Evolutionary conservation across 177 flowering plant species (phyloP), one percentile per base, ranked within the genome.

Genomic region (Vitis hybrid): DNA sequence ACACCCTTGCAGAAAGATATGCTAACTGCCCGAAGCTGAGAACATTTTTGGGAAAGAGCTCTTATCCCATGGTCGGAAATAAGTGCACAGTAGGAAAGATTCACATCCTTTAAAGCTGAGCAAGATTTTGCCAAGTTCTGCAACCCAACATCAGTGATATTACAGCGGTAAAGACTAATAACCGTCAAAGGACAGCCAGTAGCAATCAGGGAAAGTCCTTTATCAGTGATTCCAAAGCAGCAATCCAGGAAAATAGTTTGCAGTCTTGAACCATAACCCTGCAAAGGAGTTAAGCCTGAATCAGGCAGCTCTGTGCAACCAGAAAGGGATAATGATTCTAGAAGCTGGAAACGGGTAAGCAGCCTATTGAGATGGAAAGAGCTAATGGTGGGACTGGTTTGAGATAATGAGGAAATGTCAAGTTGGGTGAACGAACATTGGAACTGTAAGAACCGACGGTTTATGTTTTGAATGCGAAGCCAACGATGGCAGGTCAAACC

Each of bases 401-500:
- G 63, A 60, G 82, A 71, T 40, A 72, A 62, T 50, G 72, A 61
- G 57, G 74, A 55, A 69, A 40, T 27, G 46, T 13, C 50, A 7
- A 62, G 52, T 6, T 65, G 67, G 32, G 70, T 61, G 46, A 87
- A 72, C 16, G 89, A 83, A 64, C 88, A 89, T 11, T 74, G 64
- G 48, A 91, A 83, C 46, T 83, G 88, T 56, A 92, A 79, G 2
- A 88, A 84, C 54, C 75, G 63, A n/a, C 89, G 89, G 57, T 77
- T 69, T 24, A 70, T 69, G 40, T 83, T 88, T 71, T 87, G 90
- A 72, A 92, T 81, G n/a, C 71, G 83, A 70, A 87, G 91, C 94
- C 89, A 87, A 1, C 83, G 81, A n/a, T 58, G 89, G 60, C 91
- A 92, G 50, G 97, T 88, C 78, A 88, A 71, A 52, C 97, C 93